These are phyloP conservation scores for Alternaria metachromatica DNA, from an alignment of 2,329 filamentous ascomycete species.

Conservation along the genomic window DNA sequence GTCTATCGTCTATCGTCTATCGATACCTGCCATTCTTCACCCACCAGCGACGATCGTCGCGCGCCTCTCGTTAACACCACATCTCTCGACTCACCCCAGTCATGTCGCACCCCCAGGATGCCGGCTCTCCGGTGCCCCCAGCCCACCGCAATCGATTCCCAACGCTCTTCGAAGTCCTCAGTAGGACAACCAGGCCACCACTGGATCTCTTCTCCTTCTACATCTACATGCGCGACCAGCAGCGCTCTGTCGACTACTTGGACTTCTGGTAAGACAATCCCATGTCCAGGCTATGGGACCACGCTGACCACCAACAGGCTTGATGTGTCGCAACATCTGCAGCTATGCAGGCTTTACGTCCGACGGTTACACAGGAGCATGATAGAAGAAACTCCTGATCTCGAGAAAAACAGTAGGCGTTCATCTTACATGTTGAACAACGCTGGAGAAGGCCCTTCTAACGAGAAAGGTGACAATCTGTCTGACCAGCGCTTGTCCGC, in stretches of 20 bases:
- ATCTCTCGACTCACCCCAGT: slow-evolving; percentile 7
- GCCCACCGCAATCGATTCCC: slow-evolving; percentile 79
- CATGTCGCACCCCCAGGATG: slow-evolving; percentile 32
- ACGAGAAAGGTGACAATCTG: slow-evolving; percentile 67
- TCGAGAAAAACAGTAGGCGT: slow-evolving; percentile 83
- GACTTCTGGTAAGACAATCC: slow-evolving; percentile 83
- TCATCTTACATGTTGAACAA: slow-evolving; percentile 81
- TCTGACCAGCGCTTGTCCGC: slow-evolving; percentile 91
- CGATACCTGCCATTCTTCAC: slow-evolving; percentile 26
- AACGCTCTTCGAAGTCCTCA: slow-evolving; percentile 94
- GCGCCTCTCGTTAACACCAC: slow-evolving; percentile 21
- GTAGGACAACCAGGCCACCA: slow-evolving; percentile 89
- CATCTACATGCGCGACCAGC: slow-evolving; percentile 99
- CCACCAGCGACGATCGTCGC: slow-evolving; percentile 22
- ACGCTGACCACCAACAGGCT: slow-evolving; percentile 69
- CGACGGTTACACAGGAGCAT: slow-evolving; percentile 93
- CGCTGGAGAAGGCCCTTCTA: slow-evolving; percentile 66
- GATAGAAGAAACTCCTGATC: slow-evolving; percentile 88
- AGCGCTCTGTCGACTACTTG: slow-evolving; percentile 95
- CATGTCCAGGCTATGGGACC: not conserved
- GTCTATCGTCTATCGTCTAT: slow-evolving; percentile 20
- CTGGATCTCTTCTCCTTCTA: slow-evolving; percentile 99
- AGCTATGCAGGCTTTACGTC: slow-evolving; percentile 94
- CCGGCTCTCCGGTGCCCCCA: slow-evolving; percentile 11
- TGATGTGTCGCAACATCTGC: slow-evolving; percentile 99